Percentiles rank a stretch among this genome's conserved stretches.
These are phyloP conservation scores for Capsella bursapastoris DNA, from an alignment of 345 rosid genomes.

Conservation along the genomic window DNA sequence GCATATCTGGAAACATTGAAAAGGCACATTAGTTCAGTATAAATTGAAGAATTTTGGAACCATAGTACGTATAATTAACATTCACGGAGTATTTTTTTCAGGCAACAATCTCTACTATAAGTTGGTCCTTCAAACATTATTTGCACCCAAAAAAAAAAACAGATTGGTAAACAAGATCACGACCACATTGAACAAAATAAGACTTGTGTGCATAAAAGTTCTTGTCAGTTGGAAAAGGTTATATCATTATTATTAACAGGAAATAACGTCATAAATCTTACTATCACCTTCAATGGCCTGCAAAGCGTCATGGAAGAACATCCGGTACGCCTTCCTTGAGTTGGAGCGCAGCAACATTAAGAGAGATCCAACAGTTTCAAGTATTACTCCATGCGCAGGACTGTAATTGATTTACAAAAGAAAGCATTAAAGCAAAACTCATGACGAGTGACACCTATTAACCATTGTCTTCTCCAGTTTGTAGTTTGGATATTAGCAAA, in stretches of 20 bases:
- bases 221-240: conserved; percentile 2
- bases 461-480: conserved; percentile 3
- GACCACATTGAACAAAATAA: conserved; percentile 10
- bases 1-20: conserved; percentile 63
- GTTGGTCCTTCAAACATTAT: conserved; percentile 10
- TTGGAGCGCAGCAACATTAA: conserved; percentile 83
- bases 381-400: conserved; percentile 68
- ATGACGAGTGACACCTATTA: conserved; percentile 7
- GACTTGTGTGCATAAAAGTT: conserved; percentile 11
- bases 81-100: conserved; percentile 7
- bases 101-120: conserved; percentile 10
- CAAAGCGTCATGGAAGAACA: conserved; percentile 77
- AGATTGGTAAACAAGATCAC: conserved; percentile 11
- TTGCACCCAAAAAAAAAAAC: conserved; percentile 17
- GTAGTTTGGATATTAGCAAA: conserved; percentile 5
- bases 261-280: conserved; percentile 19
- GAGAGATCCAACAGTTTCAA: conserved; percentile 84
- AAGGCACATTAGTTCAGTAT: conserved; percentile 25
- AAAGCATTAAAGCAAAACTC: conserved; percentile 23
- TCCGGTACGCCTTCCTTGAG: conserved; percentile 74
- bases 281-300: conserved; percentile 69
- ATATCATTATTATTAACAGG: conserved; percentile 1
- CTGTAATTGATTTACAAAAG: conserved; percentile 48
- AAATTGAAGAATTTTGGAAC: conserved; percentile 22
- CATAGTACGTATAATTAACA: conserved; percentile 1